These are phyloP conservation scores for Curvularia verruculosa DNA, from an alignment of 2,329 filamentous ascomycete genomes.

Conservation along the genomic window DNA sequence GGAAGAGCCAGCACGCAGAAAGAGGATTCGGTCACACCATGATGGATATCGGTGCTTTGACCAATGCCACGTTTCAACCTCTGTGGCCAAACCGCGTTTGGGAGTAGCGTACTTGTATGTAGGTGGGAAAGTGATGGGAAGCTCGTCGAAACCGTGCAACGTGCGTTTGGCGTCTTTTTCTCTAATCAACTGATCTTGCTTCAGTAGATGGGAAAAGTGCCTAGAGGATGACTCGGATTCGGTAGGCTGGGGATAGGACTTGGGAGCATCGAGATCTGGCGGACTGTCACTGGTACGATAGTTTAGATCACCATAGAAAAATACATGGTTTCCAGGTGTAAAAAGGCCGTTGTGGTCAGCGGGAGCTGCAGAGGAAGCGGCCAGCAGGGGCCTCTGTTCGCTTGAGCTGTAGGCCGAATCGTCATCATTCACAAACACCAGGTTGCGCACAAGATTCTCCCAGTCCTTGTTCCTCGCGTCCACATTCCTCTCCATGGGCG, in stretches of 20 bases:
- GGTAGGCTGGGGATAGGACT: constrained; percentile 67
- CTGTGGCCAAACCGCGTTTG: constrained; percentile 25
- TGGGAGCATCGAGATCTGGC: constrained; percentile 64
- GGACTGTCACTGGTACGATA: constrained; percentile 79
- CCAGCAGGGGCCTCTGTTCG: constrained; percentile 43
- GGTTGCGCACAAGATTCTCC: constrained; percentile 77
- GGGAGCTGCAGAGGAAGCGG: constrained; percentile 25
- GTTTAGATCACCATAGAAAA: constrained; percentile 91
- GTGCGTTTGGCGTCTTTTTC: constrained; percentile 73
- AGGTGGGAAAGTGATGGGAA: constrained; percentile 78
- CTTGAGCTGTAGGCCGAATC: constrained; percentile 38
- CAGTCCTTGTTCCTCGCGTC: constrained; percentile 84
- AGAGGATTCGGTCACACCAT: constrained; percentile 93
- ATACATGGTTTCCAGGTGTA: constrained; percentile 75
- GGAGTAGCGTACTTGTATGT: constrained; percentile 82
- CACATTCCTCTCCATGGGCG: constrained; percentile 82
- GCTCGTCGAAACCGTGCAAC: constrained; percentile 79
- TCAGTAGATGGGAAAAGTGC: constrained; percentile 71
- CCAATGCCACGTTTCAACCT: constrained; percentile 67
- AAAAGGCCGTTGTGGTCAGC: constrained; percentile 69
- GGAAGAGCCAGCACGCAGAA: constrained; percentile 58
- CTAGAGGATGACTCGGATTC: constrained; percentile 55
- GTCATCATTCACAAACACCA: constrained; percentile 69
- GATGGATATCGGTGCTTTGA: constrained; percentile 80
- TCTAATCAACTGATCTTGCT: constrained; percentile 76